phyloP scores from a whole-genome alignment of 2,329 filamentous ascomycete genomes.

The Grosmannia huntii region DNA sequence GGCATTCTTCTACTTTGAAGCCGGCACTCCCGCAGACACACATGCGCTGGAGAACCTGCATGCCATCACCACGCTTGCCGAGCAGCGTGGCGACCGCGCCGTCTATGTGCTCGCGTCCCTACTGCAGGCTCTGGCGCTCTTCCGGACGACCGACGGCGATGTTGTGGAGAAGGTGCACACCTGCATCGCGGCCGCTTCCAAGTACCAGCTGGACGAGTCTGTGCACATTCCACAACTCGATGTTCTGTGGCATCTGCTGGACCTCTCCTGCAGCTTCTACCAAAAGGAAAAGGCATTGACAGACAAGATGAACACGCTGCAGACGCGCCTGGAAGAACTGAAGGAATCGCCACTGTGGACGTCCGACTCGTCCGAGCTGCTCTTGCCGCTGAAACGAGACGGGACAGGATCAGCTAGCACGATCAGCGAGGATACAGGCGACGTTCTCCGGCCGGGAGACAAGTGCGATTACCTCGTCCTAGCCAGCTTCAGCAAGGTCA shows the following conservation, averaged over 20 bases:
- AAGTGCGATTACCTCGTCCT: slow-evolving; percentile 44
- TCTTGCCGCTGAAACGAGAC: slow-evolving; percentile 43
- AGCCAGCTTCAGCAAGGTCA: slow-evolving; percentile 47
- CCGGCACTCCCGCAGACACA: slow-evolving; percentile 45
- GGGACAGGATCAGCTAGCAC: slow-evolving; percentile 28
- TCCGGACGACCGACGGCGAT: slow-evolving; percentile 51
- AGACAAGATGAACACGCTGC: slow-evolving; percentile 49
- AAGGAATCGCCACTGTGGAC: slow-evolving; percentile 32
- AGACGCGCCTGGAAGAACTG: slow-evolving; percentile 47
- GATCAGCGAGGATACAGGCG: slow-evolving; percentile 44
- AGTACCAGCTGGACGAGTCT: slow-evolving; percentile 54
- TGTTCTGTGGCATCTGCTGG: slow-evolving; percentile 52
- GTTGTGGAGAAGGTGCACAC: slow-evolving; percentile 57
- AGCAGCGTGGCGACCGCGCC: slow-evolving; percentile 46
- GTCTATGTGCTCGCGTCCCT: slow-evolving; percentile 53
- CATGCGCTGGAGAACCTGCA: slow-evolving; percentile 57
- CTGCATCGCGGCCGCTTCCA: slow-evolving; percentile 61
- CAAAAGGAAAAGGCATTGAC: slow-evolving; percentile 43
- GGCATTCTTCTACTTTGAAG: slow-evolving; percentile 53
- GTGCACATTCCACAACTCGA: slow-evolving; percentile 53
- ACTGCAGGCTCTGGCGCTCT: slow-evolving; percentile 56
- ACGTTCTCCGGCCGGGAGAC: slow-evolving; percentile 37
- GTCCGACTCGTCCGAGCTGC: slow-evolving; percentile 32
- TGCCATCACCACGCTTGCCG: slow-evolving; percentile 46
- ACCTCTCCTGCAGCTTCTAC: slow-evolving; percentile 57